Evolutionary conservation across 306 rosid genomes (phyloP).

Genomic region (Corylus avellana): DNA sequence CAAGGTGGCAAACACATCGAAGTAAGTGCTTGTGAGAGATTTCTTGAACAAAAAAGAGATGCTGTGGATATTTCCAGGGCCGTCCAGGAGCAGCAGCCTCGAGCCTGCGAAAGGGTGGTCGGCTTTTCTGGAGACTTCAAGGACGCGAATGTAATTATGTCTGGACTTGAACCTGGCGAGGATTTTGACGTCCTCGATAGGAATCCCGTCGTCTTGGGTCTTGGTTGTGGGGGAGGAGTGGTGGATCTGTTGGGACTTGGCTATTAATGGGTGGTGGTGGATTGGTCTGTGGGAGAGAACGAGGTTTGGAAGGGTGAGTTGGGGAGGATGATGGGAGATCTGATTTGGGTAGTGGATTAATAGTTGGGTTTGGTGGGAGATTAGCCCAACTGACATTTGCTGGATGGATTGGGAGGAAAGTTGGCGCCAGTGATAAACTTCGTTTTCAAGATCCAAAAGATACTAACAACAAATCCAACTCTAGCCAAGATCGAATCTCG

Average conservation of each 20-base stretch:
- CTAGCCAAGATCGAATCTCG: no score
- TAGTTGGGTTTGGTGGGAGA: conserved; percentile 32
- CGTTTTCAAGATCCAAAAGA: no score
- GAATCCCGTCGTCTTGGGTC: conserved; percentile 69
- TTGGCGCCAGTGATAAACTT: not conserved
- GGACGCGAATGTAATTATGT: conserved; percentile 79
- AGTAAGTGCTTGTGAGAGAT: conserved; percentile 68
- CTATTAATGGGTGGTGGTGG: conserved; percentile 12
- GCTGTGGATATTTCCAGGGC: conserved; percentile 96
- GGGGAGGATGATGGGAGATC: not conserved
- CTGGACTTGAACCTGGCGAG: conserved; percentile 75
- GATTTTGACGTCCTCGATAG: conserved; percentile 58
- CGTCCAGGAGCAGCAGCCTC: conserved; percentile 79
- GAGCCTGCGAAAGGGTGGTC: conserved; percentile 90
- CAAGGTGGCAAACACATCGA: conserved; percentile 80
- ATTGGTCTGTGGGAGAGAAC: conserved; percentile 7
- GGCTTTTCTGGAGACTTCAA: conserved; percentile 70
- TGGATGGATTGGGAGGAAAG: not conserved
- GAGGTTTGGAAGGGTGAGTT: conserved; percentile 15
- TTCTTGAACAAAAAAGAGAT: conserved; percentile 64
- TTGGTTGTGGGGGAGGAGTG: conserved; percentile 22
- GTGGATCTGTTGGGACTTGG: conserved; percentile 44
- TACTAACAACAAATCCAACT: no score
- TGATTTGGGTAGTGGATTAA: conserved; percentile 27
- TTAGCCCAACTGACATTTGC: conserved; percentile 33